phyloP scores from a whole-genome alignment of 139 green algal genomes.

The Coccomyxa sp. region DNA sequence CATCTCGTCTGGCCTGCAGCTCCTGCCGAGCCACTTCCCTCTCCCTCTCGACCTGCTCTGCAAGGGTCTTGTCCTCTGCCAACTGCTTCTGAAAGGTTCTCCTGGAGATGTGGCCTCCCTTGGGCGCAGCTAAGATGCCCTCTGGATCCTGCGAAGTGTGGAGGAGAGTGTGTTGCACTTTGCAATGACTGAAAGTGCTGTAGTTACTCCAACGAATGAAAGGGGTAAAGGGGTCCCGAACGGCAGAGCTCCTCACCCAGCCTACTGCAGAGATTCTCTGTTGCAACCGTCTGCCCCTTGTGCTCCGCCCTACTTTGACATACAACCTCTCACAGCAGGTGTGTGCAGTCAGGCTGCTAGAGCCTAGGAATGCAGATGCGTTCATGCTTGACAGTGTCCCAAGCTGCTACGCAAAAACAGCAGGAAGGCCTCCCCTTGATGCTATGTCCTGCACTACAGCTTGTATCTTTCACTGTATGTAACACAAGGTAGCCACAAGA shows the following conservation, averaged over 20 bases:
- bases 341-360: too few relatives aligned
- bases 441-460: too few relatives aligned
- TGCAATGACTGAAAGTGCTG: background rate
- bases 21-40: constrained; percentile 21
- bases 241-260: background rate
- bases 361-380: too few relatives aligned
- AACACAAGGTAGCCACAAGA: too few relatives aligned
- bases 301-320: background rate
- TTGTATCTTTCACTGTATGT: too few relatives aligned
- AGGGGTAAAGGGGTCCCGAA: background rate
- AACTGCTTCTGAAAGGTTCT: constrained; percentile 33
- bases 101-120: constrained; percentile 23
- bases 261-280: constrained; percentile 3
- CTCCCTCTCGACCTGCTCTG: constrained; percentile 30
- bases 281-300: background rate
- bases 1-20: constrained; percentile 28
- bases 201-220: background rate
- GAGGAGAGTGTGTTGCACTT: background rate
- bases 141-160: constrained; percentile 27
- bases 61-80: constrained; percentile 43
- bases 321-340: background rate
- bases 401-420: too few relatives aligned
- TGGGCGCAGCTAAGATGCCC: constrained; percentile 18
- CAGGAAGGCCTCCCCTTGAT: too few relatives aligned
- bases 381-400: too few relatives aligned